Percentiles rank a stretch among this genome's conserved stretches.
Evolutionary conservation across 371 early-diverging fungal species (phyloP).

Genomic region (Rhizopus arrhizus): DNA sequence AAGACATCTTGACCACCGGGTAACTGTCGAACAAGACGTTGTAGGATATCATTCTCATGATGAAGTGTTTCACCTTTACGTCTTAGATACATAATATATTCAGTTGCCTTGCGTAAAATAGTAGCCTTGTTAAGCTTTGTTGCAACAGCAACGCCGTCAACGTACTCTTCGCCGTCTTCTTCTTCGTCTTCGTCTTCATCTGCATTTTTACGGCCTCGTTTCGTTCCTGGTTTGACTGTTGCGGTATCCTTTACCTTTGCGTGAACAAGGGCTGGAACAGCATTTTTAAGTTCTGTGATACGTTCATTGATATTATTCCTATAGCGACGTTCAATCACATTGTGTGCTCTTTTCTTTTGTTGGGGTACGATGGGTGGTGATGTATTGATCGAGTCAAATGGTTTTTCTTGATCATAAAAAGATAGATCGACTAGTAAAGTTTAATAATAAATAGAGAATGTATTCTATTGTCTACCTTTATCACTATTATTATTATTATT

Average conservation of each 20-base stretch:
- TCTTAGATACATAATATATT: constrained; percentile 81
- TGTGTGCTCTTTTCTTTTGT: constrained; percentile 89
- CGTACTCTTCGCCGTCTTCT: constrained; percentile 59
- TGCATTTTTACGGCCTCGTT: constrained; percentile 27
- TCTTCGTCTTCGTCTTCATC: constrained; percentile 54
- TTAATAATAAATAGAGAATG: background rate
- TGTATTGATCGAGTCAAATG: background rate
- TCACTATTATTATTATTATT: background rate
- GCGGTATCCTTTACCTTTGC: constrained; percentile 50
- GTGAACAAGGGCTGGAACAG: constrained; percentile 83
- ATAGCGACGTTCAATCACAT: constrained; percentile 92
- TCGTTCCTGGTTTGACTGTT: constrained; percentile 6
- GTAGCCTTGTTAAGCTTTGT: constrained; percentile 91
- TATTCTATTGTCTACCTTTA: background rate
- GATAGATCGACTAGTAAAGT: background rate
- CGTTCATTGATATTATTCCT: constrained; percentile 94
- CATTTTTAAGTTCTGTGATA: constrained; percentile 80
- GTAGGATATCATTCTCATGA: constrained; percentile 57
- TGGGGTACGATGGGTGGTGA: constrained; percentile 42
- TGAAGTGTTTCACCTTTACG: constrained; percentile 51
- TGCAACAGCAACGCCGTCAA: constrained; percentile 65
- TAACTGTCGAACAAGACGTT: constrained; percentile 51
- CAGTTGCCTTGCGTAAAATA: constrained; percentile 83
- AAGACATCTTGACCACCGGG: constrained; percentile 61
- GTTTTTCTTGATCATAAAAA: background rate